These are phyloP conservation scores for Fraxinus baroniana DNA, from an alignment of 305 asterid genomes.

Conservation along the genomic window DNA sequence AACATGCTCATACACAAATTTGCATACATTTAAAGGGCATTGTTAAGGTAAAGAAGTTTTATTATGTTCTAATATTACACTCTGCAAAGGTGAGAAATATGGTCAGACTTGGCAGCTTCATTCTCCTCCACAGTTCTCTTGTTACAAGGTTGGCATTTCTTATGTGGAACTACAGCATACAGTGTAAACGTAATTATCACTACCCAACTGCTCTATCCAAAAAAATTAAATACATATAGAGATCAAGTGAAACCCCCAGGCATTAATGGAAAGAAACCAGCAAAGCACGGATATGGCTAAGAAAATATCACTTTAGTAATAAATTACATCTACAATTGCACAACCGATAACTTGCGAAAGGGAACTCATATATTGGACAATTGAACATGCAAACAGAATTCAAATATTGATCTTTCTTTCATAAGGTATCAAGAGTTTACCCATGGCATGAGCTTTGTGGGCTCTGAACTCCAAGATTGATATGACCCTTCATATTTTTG, in stretches of 20 bases:
- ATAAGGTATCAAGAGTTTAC: conserved; percentile 39
- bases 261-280: not conserved
- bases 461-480: conserved; percentile 86
- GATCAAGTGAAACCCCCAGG: not conserved
- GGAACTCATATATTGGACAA: conserved; percentile 11
- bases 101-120: not conserved
- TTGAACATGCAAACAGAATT: conserved; percentile 5
- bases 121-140: not conserved
- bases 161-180: not conserved
- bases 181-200: not conserved
- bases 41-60: not conserved
- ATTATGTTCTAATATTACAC: not conserved
- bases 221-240: not conserved
- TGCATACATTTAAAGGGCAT: not conserved
- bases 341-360: not conserved
- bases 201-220: not conserved
- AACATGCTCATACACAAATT: not conserved
- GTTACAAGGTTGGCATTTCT: not conserved
- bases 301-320: conserved; percentile 28
- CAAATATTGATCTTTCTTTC: not conserved
- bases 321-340: conserved; percentile 20
- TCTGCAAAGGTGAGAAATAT: not conserved
- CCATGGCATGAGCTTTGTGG: conserved; percentile 97
- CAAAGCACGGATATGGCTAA: not conserved
- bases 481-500: conserved; percentile 79